Percentiles rank a stretch among this genome's conserved stretches.
These are phyloP conservation scores for Vaccinium darrowii DNA, from an alignment of 148 eudicot species.

Conservation along the genomic window DNA sequence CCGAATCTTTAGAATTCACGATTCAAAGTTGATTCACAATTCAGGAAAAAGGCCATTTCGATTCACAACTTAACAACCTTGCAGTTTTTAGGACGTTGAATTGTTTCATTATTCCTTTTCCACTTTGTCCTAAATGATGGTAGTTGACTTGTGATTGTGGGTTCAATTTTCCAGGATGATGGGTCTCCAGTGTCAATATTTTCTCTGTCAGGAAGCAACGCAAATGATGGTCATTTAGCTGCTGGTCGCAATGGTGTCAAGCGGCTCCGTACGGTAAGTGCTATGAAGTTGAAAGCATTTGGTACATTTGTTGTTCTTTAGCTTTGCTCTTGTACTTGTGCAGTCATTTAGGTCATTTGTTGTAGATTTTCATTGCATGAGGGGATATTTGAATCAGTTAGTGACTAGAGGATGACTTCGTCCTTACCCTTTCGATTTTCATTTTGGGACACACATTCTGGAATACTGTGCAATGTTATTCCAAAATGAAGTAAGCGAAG, in stretches of 20 bases:
- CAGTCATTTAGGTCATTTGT: background rate
- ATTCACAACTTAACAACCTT: too few relatives aligned
- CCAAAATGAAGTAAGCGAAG: background rate
- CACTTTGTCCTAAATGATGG: background rate
- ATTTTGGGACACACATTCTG: background rate
- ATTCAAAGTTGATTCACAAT: too few relatives aligned
- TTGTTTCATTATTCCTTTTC: background rate
- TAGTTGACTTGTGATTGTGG: constrained; percentile 17
- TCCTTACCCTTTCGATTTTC: background rate
- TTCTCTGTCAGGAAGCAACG: constrained; percentile 74
- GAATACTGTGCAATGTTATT: background rate
- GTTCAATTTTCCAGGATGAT: constrained; percentile 64
- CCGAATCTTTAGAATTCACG: background rate
- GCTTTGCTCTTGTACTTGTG: background rate
- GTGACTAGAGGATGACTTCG: background rate
- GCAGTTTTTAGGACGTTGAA: background rate
- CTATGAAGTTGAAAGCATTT: background rate
- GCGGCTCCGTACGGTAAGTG: constrained; percentile 88
- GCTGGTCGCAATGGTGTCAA: constrained; percentile 99
- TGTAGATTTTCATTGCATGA: background rate
- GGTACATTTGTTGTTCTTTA: background rate
- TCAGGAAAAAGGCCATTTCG: background rate
- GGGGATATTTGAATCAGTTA: background rate
- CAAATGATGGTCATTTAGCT: constrained; percentile 88
- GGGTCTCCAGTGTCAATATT: constrained; percentile 91